Percentiles rank a stretch among this genome's conserved stretches.
Evolutionary conservation across 1,139 yeast genomes (phyloP).

Genomic region (Nakaseomyces glabratus): DNA sequence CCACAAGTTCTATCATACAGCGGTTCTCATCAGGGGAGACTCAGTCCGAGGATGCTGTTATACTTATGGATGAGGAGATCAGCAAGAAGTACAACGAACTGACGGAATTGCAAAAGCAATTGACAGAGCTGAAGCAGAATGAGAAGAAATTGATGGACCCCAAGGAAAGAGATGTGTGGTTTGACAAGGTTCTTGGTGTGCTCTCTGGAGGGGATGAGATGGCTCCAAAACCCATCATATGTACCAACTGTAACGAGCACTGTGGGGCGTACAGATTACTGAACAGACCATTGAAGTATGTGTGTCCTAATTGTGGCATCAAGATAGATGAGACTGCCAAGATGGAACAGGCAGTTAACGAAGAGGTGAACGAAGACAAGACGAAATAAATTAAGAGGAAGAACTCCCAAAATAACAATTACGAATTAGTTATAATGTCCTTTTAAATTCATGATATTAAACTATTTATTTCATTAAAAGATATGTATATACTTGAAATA

Average conservation of each 20-base stretch:
- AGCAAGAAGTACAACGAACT: constrained; percentile 37
- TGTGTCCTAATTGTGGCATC: constrained; percentile 66
- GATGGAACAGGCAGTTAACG: constrained; percentile 1
- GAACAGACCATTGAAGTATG: constrained; percentile 49
- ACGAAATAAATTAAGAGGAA: too few species aligned
- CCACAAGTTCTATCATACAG: constrained; percentile 62
- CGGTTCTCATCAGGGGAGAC: constrained; percentile 47
- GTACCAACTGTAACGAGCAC: constrained; percentile 22
- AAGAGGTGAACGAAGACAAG: background rate
- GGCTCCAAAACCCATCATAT: constrained; percentile 18
- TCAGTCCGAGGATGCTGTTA: constrained; percentile 29
- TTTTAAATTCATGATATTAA: too few species aligned
- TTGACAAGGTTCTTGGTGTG: constrained; percentile 27
- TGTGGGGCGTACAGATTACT: constrained; percentile 26
- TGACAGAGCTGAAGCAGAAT: constrained; percentile 21
- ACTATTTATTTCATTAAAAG: too few species aligned
- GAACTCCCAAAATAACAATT: too few species aligned
- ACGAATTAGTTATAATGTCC: too few species aligned
- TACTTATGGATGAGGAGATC: constrained; percentile 34
- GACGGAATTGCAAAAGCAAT: constrained; percentile 33
- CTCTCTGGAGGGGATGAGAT: constrained; percentile 27
- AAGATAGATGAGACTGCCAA: constrained; percentile 8
- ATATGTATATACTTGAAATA: too few species aligned
- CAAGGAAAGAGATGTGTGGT: constrained; percentile 28
- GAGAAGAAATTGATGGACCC: constrained; percentile 13